Percentiles rank a stretch among this genome's conserved stretches.
These are phyloP conservation scores for Cyberlindnera galapagoensis DNA, from an alignment of 805 yeast species.

Conservation along the genomic window DNA sequence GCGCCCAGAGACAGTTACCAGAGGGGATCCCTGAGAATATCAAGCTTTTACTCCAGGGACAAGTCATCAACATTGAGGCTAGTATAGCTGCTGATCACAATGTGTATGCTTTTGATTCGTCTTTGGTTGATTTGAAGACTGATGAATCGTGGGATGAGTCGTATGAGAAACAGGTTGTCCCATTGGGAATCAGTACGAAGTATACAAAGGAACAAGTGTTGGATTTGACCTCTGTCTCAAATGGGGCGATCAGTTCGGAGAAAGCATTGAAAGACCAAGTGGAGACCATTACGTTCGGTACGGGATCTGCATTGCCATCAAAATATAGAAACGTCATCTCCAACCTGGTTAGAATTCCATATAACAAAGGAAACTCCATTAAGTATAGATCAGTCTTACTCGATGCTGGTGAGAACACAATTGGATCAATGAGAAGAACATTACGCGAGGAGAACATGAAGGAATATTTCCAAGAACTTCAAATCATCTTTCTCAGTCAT, in stretches of 20 bases:
- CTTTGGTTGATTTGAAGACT: conserved; percentile 7
- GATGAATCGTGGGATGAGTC: conserved; percentile 22
- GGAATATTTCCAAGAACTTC: conserved; percentile 51
- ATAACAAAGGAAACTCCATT: conserved; percentile 16
- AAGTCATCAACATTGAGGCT: conserved; percentile 16
- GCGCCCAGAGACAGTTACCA: conserved; percentile 25
- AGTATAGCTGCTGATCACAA: conserved; percentile 11
- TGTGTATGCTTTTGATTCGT: conserved; percentile 7
- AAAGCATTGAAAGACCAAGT: conserved; percentile 42
- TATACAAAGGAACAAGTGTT: conserved; percentile 8
- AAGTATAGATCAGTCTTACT: conserved; percentile 46
- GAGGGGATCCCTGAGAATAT: conserved; percentile 16
- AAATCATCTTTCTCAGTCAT: conserved; percentile 72
- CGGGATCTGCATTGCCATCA: conserved; percentile 90
- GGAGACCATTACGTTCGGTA: conserved; percentile 75
- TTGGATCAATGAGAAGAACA: conserved; percentile 63
- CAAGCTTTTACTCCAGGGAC: conserved; percentile 18
- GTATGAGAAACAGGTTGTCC: conserved; percentile 23
- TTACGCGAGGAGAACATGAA: conserved; percentile 41
- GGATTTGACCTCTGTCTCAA: conserved; percentile 13
- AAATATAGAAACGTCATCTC: conserved; percentile 80
- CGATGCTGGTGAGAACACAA: conserved; percentile 95
- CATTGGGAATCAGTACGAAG: conserved; percentile 14
- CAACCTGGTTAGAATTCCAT: conserved; percentile 69
- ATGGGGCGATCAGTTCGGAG: conserved; percentile 6